Percentiles rank a stretch among this genome's conserved stretches.
Conservation (phyloP, 441 rosid genomes). For the Hura crepitans region DNA sequence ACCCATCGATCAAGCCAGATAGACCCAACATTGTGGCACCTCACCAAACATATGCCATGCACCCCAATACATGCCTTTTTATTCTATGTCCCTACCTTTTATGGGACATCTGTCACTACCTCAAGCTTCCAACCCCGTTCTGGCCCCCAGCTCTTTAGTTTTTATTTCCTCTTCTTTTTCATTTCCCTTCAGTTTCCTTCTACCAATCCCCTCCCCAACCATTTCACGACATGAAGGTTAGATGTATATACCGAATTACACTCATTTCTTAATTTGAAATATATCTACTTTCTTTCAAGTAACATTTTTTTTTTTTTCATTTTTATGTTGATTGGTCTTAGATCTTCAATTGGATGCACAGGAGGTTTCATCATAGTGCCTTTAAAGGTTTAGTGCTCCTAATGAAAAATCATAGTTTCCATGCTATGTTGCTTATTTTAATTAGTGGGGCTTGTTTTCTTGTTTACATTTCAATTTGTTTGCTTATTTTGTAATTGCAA, state of each 20-base stretch:
- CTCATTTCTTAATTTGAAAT: not conserved
- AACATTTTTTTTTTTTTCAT: conserved; percentile 12
- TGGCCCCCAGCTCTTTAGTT: conserved; percentile 22
- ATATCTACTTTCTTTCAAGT: not conserved
- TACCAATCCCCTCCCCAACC: conserved; percentile 18
- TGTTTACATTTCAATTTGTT: no score
- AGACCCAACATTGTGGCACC: conserved; percentile 42
- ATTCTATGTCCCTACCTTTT: conserved; percentile 23
- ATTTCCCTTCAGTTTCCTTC: conserved; percentile 8
- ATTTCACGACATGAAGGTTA: conserved; percentile 51
- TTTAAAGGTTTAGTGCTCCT: conserved; percentile 37
- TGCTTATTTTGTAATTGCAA: not conserved
- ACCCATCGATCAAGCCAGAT: conserved; percentile 45
- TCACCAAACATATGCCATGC: conserved; percentile 40
- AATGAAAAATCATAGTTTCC: not conserved
- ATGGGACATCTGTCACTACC: conserved; percentile 30
- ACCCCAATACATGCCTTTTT: conserved; percentile 23
- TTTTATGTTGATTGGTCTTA: conserved; percentile 20
- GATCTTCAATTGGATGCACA: conserved; percentile 82
- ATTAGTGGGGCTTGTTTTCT: no score
- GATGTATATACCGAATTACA: not conserved
- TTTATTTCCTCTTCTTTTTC: conserved; percentile 13
- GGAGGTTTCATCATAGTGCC: conserved; percentile 44
- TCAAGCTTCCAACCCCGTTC: conserved; percentile 19
- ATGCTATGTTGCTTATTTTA: not conserved